These are phyloP conservation scores for Paramecium sonneborni DNA, from an alignment of 73 alveolate species.

Conservation along the genomic window DNA sequence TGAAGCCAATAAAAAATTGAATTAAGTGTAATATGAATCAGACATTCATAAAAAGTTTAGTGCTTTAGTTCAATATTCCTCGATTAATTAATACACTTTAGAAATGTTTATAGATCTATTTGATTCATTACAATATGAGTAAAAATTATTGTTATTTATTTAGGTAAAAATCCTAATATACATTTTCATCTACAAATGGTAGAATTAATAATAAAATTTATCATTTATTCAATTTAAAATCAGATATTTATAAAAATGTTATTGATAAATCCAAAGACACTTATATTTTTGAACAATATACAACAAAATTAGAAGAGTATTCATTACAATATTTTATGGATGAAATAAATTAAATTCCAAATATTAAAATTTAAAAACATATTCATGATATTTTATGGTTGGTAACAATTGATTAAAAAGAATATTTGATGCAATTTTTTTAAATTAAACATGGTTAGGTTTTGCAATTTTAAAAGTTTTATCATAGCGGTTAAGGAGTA, in stretches of 20 bases:
- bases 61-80: neutral
- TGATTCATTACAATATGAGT: neutral
- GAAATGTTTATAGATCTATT: neutral
- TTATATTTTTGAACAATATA: neutral
- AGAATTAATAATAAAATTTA: neutral
- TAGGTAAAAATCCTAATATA: neutral
- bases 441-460: neutral
- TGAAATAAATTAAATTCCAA: neutral
- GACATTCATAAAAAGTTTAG: neutral
- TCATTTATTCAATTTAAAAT: neutral
- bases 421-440: neutral
- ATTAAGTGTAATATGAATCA: neutral
- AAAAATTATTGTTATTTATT: neutral
- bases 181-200: neutral
- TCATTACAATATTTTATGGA: neutral
- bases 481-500: neutral
- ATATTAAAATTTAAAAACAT: neutral
- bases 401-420: neutral
- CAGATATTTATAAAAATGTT: neutral
- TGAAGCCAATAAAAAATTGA: neutral
- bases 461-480: neutral
- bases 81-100: neutral
- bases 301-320: neutral
- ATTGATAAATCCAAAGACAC: conserved; percentile 19
- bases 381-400: neutral